Conservation (phyloP, 2,329 filamentous ascomycete genomes). For the Colletotrichum graminicola region DNA sequence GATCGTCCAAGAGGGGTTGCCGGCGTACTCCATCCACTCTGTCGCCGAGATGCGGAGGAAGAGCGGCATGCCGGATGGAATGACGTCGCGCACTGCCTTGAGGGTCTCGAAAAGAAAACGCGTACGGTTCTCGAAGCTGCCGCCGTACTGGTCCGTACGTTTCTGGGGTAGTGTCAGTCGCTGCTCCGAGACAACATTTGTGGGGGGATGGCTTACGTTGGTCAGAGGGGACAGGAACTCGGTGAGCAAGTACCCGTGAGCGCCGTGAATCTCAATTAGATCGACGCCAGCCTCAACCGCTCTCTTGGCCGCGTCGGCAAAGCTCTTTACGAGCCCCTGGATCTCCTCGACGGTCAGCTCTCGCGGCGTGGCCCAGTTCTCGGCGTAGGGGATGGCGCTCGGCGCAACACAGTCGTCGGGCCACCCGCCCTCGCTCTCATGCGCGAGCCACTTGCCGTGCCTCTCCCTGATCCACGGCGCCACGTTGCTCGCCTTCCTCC, state of each 20-base stretch:
- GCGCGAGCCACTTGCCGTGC: conserved; percentile 62
- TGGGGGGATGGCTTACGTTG: conserved; percentile 57
- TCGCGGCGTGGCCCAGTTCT: conserved; percentile 71
- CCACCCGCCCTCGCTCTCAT: conserved; percentile 67
- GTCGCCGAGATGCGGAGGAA: conserved; percentile 72
- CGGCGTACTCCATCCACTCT: conserved; percentile 69
- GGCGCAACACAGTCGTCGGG: conserved; percentile 66
- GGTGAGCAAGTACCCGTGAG: conserved; percentile 75
- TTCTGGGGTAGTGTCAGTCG: conserved; percentile 48
- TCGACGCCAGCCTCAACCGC: conserved; percentile 80
- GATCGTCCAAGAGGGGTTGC: conserved; percentile 72
- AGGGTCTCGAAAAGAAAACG: conserved; percentile 70
- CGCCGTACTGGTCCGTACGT: conserved; percentile 75
- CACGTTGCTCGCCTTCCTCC: conserved; percentile 73
- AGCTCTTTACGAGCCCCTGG: conserved; percentile 71
- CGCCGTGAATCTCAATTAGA: conserved; percentile 76
- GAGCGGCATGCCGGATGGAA: conserved; percentile 67
- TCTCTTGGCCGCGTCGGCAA: conserved; percentile 68
- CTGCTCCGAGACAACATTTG: background rate
- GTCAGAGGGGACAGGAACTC: conserved; percentile 73
- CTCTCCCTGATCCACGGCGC: conserved; percentile 74
- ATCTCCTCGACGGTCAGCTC: conserved; percentile 79
- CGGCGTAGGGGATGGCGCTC: conserved; percentile 69
- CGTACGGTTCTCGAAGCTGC: conserved; percentile 74
- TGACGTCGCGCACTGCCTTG: conserved; percentile 61